Evolutionary conservation across 2,329 filamentous ascomycete genomes (phyloP).

Genomic region (Alternaria hordeiaustralica): DNA sequence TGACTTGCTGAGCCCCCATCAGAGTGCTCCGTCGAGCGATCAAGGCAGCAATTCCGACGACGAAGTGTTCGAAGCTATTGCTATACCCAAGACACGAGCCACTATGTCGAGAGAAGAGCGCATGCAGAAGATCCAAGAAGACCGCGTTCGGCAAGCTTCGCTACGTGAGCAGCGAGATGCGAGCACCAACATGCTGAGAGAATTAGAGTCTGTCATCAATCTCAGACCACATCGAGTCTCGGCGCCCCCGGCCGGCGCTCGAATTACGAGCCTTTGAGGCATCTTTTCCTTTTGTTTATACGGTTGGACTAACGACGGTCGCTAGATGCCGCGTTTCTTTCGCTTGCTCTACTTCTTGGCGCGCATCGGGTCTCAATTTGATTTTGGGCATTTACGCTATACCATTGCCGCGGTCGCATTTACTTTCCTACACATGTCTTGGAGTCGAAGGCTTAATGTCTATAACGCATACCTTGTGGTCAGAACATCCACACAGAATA

Average conservation of each 20-base stretch:
- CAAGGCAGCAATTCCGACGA: slow-evolving; percentile 66
- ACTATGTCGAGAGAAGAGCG: slow-evolving; percentile 84
- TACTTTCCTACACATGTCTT: not conserved
- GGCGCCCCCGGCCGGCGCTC: slow-evolving; percentile 24
- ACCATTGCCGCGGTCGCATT: slow-evolving; percentile 18
- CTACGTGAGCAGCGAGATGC: slow-evolving; percentile 78
- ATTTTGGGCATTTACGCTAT: slow-evolving; percentile 22
- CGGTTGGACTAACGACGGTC: slow-evolving; percentile 21
- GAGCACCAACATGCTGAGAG: slow-evolving; percentile 86
- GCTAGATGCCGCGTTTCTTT: slow-evolving; percentile 12
- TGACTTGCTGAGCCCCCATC: slow-evolving; percentile 61
- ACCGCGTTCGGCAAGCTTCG: slow-evolving; percentile 75
- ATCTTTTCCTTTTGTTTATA: slow-evolving; percentile 10
- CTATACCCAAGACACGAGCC: slow-evolving; percentile 70
- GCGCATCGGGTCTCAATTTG: slow-evolving; percentile 6
- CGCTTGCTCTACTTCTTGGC: slow-evolving; percentile 1
- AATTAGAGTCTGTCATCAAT: slow-evolving; percentile 85
- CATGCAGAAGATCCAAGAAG: slow-evolving; percentile 85
- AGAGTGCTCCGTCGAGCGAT: slow-evolving; percentile 48
- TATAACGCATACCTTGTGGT: slow-evolving; percentile 9
- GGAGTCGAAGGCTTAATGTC: slow-evolving; percentile 8
- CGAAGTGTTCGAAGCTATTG: slow-evolving; percentile 91
- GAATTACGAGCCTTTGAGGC: slow-evolving; percentile 44
- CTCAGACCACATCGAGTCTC: slow-evolving; percentile 37
- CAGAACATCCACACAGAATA: slow-evolving; percentile 3